Conservation (phyloP, 2,329 filamentous ascomycete species). For the Fusarium sp. region DNA sequence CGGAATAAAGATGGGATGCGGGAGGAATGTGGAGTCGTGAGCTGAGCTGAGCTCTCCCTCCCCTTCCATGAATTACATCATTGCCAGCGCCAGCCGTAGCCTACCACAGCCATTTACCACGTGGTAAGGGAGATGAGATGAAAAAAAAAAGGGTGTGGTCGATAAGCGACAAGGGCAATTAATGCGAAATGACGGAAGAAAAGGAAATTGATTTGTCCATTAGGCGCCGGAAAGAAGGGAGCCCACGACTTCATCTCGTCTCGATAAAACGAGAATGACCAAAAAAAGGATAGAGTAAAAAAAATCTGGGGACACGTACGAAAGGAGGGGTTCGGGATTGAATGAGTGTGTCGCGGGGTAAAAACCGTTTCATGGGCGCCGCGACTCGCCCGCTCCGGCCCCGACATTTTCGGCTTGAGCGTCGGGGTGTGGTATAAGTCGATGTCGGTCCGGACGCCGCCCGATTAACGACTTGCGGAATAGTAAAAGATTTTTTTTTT, state of each 20-base stretch:
- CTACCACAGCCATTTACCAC: constrained; percentile 1
- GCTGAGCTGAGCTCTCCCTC: constrained; percentile 29
- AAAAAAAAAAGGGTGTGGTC: neutral
- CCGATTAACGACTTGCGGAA: neutral
- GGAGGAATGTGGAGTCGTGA: constrained; percentile 37
- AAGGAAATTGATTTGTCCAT: constrained; percentile 3
- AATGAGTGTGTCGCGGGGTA: constrained; percentile 43
- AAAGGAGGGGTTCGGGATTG: constrained; percentile 63
- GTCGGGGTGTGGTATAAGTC: constrained; percentile 17
- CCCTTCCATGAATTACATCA: constrained; percentile 38
- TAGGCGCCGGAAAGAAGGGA: neutral
- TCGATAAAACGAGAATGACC: neutral
- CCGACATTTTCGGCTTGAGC: constrained; percentile 28
- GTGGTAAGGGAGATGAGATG: constrained; percentile 1
- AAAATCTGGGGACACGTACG: constrained; percentile 55
- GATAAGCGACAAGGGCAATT: neutral
- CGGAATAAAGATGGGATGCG: constrained; percentile 22
- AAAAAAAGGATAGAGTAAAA: neutral
- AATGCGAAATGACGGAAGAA: neutral
- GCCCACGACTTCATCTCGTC: neutral
- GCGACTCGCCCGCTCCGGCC: constrained; percentile 35
- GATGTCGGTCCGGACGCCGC: neutral
- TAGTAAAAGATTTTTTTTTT: neutral
- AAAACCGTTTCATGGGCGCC: constrained; percentile 32
- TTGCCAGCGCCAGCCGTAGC: constrained; percentile 18